Conservation (phyloP, 2,329 filamentous ascomycete species). For the Neocatenulostroma microsporum region DNA sequence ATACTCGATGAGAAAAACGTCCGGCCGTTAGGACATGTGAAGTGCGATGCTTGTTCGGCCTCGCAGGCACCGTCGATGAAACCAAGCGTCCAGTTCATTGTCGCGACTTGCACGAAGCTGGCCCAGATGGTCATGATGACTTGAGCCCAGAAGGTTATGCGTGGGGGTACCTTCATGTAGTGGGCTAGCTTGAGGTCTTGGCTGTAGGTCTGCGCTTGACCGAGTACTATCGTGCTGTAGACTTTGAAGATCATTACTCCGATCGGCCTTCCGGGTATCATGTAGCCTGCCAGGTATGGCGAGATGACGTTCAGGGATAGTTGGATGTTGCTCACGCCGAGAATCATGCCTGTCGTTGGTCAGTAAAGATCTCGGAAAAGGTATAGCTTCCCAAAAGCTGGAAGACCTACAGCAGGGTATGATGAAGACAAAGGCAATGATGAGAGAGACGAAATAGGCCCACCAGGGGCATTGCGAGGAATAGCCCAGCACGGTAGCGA, state of each 20-base stretch:
- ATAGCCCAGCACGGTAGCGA: constrained; percentile 41
- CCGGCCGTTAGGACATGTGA: constrained; percentile 77
- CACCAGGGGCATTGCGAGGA: constrained; percentile 82
- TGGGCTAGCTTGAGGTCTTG: constrained; percentile 80
- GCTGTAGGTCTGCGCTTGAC: constrained; percentile 79
- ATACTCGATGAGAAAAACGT: constrained; percentile 89
- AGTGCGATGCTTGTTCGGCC: constrained; percentile 70
- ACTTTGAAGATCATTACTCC: constrained; percentile 93
- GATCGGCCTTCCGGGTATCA: constrained; percentile 77
- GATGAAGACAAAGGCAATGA: constrained; percentile 70
- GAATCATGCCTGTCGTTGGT: too few species aligned
- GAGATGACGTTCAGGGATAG: constrained; percentile 19
- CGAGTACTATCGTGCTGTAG: constrained; percentile 57
- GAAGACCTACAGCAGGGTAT: constrained; percentile 85
- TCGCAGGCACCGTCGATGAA: constrained; percentile 74
- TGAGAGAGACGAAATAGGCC: constrained; percentile 67
- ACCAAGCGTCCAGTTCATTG: constrained; percentile 84
- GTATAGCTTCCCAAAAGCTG: too few species aligned
- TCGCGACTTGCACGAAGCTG: constrained; percentile 70
- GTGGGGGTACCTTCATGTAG: constrained; percentile 79
- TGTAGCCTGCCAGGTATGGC: constrained; percentile 62
- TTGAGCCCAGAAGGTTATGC: constrained; percentile 71
- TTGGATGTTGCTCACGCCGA: constrained; percentile 69
- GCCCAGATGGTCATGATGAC: constrained; percentile 68
- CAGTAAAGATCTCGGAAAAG: too few species aligned